Evolutionary conservation across 345 rosid species (phyloP).

Genomic region (Dipteronia sinensis): DNA sequence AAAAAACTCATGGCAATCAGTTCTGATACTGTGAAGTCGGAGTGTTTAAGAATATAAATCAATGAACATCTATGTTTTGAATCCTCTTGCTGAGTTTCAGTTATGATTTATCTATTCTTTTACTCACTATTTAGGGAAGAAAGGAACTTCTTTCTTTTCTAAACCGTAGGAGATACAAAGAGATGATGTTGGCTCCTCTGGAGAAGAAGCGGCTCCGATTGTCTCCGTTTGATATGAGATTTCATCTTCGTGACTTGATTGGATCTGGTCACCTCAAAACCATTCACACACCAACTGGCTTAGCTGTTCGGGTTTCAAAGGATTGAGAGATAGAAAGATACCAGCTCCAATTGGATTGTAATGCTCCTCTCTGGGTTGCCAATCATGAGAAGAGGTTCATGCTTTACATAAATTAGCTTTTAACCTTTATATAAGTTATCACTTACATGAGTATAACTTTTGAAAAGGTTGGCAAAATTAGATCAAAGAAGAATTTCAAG

Average conservation of each 20-base stretch:
- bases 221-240: slow-evolving; percentile 89
- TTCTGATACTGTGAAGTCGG: neutral
- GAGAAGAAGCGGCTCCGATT: slow-evolving; percentile 83
- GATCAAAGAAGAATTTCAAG: slow-evolving; percentile 4
- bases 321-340: slow-evolving; percentile 40
- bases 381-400: slow-evolving; percentile 23
- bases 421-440: neutral
- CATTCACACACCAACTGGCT: slow-evolving; percentile 53
- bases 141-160: slow-evolving; percentile 84
- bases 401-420: neutral
- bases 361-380: slow-evolving; percentile 9
- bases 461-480: slow-evolving; percentile 16
- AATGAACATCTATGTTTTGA: neutral
- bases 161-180: slow-evolving; percentile 78
- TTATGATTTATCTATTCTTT: slow-evolving; percentile 8
- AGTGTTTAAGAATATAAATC: slow-evolving; percentile 14
- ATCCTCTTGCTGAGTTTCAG: neutral
- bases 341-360: slow-evolving; percentile 13
- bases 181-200: slow-evolving; percentile 81
- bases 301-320: slow-evolving; percentile 63
- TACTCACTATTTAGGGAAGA: slow-evolving; percentile 63
- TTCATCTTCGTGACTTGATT: slow-evolving; percentile 90
- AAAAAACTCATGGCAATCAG: neutral
- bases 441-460: slow-evolving; percentile 7
- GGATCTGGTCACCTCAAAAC: slow-evolving; percentile 89